Evolutionary conservation across 148 eudicot genomes (phyloP), one percentile per base, ranked within the genome.

Genomic region (Fallopia convolvulus): DNA sequence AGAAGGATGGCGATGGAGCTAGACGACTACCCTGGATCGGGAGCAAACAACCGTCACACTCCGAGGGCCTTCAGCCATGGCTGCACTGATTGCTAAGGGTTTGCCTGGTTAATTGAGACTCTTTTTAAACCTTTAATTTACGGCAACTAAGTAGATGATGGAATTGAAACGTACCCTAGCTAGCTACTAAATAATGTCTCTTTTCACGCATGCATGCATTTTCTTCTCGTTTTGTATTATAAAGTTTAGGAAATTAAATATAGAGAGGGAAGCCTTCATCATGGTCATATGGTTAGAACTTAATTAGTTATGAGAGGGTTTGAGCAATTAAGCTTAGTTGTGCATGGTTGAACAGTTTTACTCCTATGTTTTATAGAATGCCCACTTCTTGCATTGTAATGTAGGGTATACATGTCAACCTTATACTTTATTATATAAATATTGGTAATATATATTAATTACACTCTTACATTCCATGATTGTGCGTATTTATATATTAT

Each of bases 21-120:
- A n/a, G 78, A 84, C 21, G 97, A 91, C 75, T 91, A 91, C 78
- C 90, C 97, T 1, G 93, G 93, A 72, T 89, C 90, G 7, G 97
- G 93, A 78, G 87, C 97, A 2, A 91, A 91, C 81, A 87, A 88
- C 41, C 89, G 93, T 42, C 97, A 91, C 80, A 89, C 87, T 58
- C 97, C 93, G 14, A 76, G 65, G 70, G 76, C 92, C 74, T 8
- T 13, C 33, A 14, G 8, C 13, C 33, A 40, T 9, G 32, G 33
- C 53, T 39, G 75, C 49, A 6, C 21, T 26, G 33, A 61, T 26
- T 61, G 68, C 36, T 52, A 52, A n/a, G n/a, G 20, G 20, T 17
- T 52, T 52, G n/a, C 6, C n/a, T 52, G 3, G n/a, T 20, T 18
- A 5, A 20, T 1, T 33, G 39, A 42, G 10, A 8, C 46, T 42